These are phyloP conservation scores for Tilletia caries DNA, from an alignment of 1,284 basidiomycete species.

Conservation along the genomic window DNA sequence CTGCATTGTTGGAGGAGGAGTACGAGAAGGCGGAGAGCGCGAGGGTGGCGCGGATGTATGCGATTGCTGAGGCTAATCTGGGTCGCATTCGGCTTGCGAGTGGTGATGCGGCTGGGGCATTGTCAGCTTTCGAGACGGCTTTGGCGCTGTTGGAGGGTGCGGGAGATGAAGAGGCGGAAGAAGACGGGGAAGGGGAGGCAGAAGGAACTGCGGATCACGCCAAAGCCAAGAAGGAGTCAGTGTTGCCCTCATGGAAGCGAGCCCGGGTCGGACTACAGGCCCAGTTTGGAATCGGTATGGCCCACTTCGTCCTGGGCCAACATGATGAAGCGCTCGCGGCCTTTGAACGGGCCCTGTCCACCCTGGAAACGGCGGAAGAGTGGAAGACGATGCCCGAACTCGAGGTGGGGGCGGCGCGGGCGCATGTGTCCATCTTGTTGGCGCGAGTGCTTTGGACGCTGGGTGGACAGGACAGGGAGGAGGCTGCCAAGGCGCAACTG, in stretches of 20 bases:
- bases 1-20: slow-evolving; percentile 71
- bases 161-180: slow-evolving; percentile 50
- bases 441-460: slow-evolving; percentile 78
- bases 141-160: slow-evolving; percentile 67
- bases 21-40: slow-evolving; percentile 84
- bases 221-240: slow-evolving; percentile 16
- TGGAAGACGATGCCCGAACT: background rate
- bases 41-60: slow-evolving; percentile 72
- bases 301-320: background rate
- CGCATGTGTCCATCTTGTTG: slow-evolving; percentile 72
- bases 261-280: slow-evolving; percentile 14
- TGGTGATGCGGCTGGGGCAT: slow-evolving; percentile 62
- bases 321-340: background rate
- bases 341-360: slow-evolving; percentile 12
- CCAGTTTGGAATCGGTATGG: background rate
- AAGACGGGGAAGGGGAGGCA: slow-evolving; percentile 48
- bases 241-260: background rate
- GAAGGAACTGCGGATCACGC: slow-evolving; percentile 55
- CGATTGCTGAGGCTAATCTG: slow-evolving; percentile 76
- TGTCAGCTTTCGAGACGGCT: slow-evolving; percentile 70
- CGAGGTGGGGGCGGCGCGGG: slow-evolving; percentile 56
- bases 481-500: slow-evolving; percentile 73
- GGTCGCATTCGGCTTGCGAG: slow-evolving; percentile 71
- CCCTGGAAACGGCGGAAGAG: background rate
- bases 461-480: slow-evolving; percentile 69